Evolutionary conservation across 1,139 yeast genomes (phyloP).

Genomic region (Kodamaea sp.): DNA sequence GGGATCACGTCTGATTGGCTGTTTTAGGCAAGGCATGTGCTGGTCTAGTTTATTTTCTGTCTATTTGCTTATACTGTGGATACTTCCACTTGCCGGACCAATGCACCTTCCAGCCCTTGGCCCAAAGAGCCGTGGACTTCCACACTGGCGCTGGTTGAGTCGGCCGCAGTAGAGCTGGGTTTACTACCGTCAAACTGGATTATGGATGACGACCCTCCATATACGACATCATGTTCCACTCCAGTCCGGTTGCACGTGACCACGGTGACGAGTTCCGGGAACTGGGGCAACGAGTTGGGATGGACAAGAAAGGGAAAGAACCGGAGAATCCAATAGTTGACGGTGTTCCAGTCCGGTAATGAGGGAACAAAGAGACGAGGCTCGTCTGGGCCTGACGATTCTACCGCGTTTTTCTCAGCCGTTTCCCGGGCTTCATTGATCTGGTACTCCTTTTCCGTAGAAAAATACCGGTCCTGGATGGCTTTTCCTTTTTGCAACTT

Average conservation of each 20-base stretch:
- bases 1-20: too few species aligned
- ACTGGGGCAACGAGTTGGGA: slow-evolving; percentile 28
- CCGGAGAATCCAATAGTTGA: slow-evolving; percentile 70
- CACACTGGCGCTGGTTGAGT: slow-evolving; percentile 49
- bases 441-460: background rate
- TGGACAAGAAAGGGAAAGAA: slow-evolving; percentile 63
- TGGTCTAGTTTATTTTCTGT: too few species aligned
- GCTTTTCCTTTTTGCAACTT: slow-evolving; percentile 11
- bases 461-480: slow-evolving; percentile 7
- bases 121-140: slow-evolving; percentile 56
- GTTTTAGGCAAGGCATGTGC: too few species aligned
- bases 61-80: too few species aligned
- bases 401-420: background rate
- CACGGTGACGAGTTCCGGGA: slow-evolving; percentile 32
- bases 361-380: slow-evolving; percentile 16
- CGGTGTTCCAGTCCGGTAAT: slow-evolving; percentile 28
- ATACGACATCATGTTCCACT: slow-evolving; percentile 65
- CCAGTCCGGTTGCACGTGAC: slow-evolving; percentile 75
- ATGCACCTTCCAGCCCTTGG: slow-evolving; percentile 61
- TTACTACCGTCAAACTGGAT: slow-evolving; percentile 47
- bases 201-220: slow-evolving; percentile 71
- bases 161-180: slow-evolving; percentile 23
- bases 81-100: slow-evolving; percentile 57
- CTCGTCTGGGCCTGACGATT: background rate
- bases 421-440: slow-evolving; percentile 4